These are phyloP conservation scores for Dactylellina drechsleri DNA, from an alignment of 2,329 filamentous ascomycete genomes.

Conservation along the genomic window DNA sequence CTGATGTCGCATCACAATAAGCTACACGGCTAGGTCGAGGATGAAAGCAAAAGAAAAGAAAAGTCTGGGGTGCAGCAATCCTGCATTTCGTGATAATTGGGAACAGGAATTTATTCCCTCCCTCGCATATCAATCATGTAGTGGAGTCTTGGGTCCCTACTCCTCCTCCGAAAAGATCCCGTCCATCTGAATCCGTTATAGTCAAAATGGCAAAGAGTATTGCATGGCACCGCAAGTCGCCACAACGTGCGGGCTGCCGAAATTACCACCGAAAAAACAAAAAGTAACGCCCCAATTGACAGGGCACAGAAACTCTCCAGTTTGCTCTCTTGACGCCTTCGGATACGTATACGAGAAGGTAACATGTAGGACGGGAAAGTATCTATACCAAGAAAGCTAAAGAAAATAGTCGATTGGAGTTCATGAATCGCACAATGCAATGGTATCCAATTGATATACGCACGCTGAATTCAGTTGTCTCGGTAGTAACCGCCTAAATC, in stretches of 20 bases:
- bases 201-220: slow-evolving; percentile 12
- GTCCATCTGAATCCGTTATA: slow-evolving; percentile 4
- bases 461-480: slow-evolving; percentile 11
- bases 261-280: slow-evolving; percentile 42
- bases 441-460: neutral
- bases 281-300: neutral
- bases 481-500: slow-evolving; percentile 47
- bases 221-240: slow-evolving; percentile 2
- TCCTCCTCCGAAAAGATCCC: slow-evolving; percentile 6
- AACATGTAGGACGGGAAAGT: slow-evolving; percentile 4
- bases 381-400: slow-evolving; percentile 11
- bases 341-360: slow-evolving; percentile 15
- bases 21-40: neutral
- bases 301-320: neutral
- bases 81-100: slow-evolving; percentile 38
- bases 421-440: neutral
- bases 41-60: neutral
- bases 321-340: slow-evolving; percentile 1
- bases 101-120: neutral
- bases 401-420: neutral
- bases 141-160: neutral
- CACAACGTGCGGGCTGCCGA: slow-evolving; percentile 32
- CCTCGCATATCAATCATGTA: too few relatives aligned
- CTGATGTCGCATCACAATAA: slow-evolving; percentile 40
- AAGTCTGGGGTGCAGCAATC: slow-evolving; percentile 53